Evolutionary conservation across 768 basidiomycete genomes (phyloP), one percentile per base, ranked within the genome.

Genomic region (Myochromella boudieri): DNA sequence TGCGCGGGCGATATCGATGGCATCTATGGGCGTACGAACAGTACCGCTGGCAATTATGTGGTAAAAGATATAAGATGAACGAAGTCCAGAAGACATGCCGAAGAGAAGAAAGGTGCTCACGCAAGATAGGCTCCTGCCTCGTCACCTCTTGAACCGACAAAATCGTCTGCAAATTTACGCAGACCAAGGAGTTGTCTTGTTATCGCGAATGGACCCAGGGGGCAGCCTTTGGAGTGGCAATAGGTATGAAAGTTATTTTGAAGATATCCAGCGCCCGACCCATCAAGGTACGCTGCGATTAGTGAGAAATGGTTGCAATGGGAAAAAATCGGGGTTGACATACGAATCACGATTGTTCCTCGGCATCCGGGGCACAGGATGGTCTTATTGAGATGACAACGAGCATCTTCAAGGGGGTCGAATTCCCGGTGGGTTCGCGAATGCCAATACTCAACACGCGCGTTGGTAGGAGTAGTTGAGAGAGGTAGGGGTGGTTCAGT

Each of bases 201-300:
- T 15, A 42, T 37, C 11, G n/a, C n/a, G n/a, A n/a, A n/a, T n/a
- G n/a, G n/a, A n/a, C n/a, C n/a, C n/a, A 25, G 8, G 3, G 26
- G 44, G 9, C 44, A 39, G n/a, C 31, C 14, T 1, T 31, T 32
- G 2, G n/a, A n/a, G 5, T 20, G 6, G 49, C 64, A 57, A 31
- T 11, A 52, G 51, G 41, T 11, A 4, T 28, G 17, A n/a, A 55
- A 56, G 25, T 43, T 28, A 9, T 40, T 39, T 31, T 55, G 54
- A 3, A 55, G 31, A 20, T 55, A 55, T 20, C 54, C 54, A 10
- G 39, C 38, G 12, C 54, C 54, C 21, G 31, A 18, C 5, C 28
- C 14, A 24, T 57, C 61, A 40, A 55, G 38, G 11, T 37, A 46
- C 5, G 44, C 49, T 51, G n/a, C n/a, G n/a, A n/a, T n/a, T 3